A percentile compares a stretch with the other conserved stretches of the same genome.
phyloP scores from a whole-genome alignment of 2,329 filamentous ascomycete genomes.

The Xylaria sp. region DNA sequence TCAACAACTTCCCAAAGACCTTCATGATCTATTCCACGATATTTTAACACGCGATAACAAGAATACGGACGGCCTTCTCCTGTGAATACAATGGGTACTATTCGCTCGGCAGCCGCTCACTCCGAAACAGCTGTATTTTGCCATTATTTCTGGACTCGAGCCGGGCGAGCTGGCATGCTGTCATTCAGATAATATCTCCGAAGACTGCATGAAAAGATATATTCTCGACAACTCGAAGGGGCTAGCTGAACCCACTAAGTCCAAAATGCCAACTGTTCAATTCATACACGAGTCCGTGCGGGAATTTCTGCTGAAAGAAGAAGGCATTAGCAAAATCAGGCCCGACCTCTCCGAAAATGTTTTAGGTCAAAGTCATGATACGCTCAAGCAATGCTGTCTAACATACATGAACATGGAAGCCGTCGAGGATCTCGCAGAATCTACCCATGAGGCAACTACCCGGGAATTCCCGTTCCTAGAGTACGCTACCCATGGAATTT shows the following conservation, averaged over 20 bases:
- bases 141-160: conserved; percentile 12
- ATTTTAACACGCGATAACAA: conserved; percentile 24
- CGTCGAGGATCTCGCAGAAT: background rate
- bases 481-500: conserved; percentile 31
- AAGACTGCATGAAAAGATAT: conserved; percentile 47
- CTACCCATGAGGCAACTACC: background rate
- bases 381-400: conserved; percentile 24
- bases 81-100: conserved; percentile 33
- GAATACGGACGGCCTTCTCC: conserved; percentile 5
- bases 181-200: conserved; percentile 1
- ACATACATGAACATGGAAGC: conserved; percentile 18
- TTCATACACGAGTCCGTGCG: conserved; percentile 66
- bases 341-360: conserved; percentile 54
- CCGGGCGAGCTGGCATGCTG: background rate
- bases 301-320: conserved; percentile 57
- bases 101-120: conserved; percentile 23
- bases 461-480: conserved; percentile 34
- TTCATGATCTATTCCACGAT: conserved; percentile 25
- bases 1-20: conserved; percentile 20
- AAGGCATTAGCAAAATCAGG: conserved; percentile 49
- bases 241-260: conserved; percentile 56
- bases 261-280: conserved; percentile 54
- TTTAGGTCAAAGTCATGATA: conserved; percentile 56
- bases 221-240: conserved; percentile 62
- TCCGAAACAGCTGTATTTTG: conserved; percentile 25